phyloP scores from a whole-genome alignment of 1,284 basidiomycete species.

The Cutaneotrichosporon mucoides region DNA sequence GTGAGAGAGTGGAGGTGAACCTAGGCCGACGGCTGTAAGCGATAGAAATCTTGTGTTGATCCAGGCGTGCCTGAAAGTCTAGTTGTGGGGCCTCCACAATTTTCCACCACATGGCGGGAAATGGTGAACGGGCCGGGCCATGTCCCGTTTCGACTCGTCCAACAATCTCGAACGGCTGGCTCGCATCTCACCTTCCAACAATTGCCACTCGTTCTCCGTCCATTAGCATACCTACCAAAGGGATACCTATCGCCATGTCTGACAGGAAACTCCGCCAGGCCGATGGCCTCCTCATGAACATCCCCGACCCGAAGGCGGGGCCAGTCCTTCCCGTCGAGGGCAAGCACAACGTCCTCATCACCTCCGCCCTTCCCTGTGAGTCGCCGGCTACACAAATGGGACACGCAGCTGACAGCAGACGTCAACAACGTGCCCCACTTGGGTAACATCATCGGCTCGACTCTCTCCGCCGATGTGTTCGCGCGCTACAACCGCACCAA shows the following conservation, averaged over 20 bases:
- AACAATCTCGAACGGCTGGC: neutral
- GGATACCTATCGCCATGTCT: constrained; percentile 25
- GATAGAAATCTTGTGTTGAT: constrained; percentile 3
- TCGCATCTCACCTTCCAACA: too few species aligned
- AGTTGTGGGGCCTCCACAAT: neutral
- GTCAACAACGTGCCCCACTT: constrained; percentile 99
- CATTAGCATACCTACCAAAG: neutral
- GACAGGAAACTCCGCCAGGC: constrained; percentile 21
- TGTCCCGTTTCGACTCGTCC: constrained; percentile 1
- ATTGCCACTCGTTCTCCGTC: neutral
- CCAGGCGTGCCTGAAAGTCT: neutral
- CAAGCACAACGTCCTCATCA: constrained; percentile 82
- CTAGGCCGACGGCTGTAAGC: neutral
- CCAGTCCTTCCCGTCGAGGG: constrained; percentile 69
- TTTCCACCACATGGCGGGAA: neutral
- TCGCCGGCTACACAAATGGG: too few species aligned
- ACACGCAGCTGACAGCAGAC: constrained; percentile 51
- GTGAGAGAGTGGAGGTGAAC: neutral
- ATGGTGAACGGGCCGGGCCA: neutral
- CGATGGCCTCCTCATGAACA: constrained; percentile 52
- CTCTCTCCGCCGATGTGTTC: constrained; percentile 90
- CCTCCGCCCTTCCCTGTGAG: constrained; percentile 83
- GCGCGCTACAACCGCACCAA: constrained; percentile 67
- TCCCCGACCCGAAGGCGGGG: constrained; percentile 37
- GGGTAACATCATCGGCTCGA: constrained; percentile 91